phyloP scores from a whole-genome alignment of 371 early-diverging fungal species.

The Haplosporangium sp. region DNA sequence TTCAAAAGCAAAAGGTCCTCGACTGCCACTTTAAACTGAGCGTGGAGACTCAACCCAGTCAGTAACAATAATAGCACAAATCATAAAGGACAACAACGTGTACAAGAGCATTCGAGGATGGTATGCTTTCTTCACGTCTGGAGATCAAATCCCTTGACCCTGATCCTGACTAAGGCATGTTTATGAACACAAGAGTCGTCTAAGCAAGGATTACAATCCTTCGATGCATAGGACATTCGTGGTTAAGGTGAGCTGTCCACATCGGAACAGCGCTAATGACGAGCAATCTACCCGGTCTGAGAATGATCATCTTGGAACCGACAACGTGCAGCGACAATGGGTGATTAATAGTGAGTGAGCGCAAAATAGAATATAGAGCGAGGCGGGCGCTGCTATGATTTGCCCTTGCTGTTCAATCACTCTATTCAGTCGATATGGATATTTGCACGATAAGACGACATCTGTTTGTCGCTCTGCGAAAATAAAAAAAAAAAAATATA shows the following conservation, averaged over 20 bases:
- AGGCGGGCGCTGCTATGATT: slow-evolving; percentile 41
- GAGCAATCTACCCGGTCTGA: no score
- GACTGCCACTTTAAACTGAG: slow-evolving; percentile 23
- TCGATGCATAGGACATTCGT: neutral
- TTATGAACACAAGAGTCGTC: neutral
- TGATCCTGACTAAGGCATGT: neutral
- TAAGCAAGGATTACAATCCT: neutral
- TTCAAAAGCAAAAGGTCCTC: neutral
- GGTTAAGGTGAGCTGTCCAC: neutral
- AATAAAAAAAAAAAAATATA: neutral
- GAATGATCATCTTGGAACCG: no score
- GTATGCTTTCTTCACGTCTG: slow-evolving; percentile 17
- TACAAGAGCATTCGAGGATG: slow-evolving; percentile 25
- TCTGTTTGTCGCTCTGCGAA: slow-evolving; percentile 20
- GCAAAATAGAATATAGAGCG: slow-evolving; percentile 1
- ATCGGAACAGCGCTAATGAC: no score
- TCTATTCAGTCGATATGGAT: neutral
- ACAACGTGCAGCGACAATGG: neutral
- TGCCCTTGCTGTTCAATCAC: neutral
- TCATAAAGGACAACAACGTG: slow-evolving; percentile 12
- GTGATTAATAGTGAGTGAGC: neutral
- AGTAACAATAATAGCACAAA: neutral
- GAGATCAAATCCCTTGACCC: neutral
- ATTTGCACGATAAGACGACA: slow-evolving; percentile 28
- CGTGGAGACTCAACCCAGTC: slow-evolving; percentile 13